phyloP scores from a whole-genome alignment of 2,329 filamentous ascomycete genomes.

The Xylariaceae sp. region DNA sequence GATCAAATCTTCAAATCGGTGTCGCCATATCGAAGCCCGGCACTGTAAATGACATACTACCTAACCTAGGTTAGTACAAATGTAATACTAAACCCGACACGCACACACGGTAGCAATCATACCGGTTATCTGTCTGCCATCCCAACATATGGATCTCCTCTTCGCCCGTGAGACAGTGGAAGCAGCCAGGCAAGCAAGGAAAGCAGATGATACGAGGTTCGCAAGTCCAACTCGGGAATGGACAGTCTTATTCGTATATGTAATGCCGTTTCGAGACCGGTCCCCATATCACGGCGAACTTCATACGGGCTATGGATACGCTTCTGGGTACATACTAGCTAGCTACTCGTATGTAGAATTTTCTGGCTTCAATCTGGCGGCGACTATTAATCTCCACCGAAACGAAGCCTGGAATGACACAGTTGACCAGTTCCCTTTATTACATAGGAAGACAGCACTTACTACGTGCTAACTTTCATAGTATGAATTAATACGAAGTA shows the following conservation, averaged over 20 bases:
- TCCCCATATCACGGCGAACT: background rate
- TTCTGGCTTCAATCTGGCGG: background rate
- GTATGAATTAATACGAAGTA: background rate
- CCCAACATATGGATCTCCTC: constrained; percentile 6
- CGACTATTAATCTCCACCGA: constrained; percentile 10
- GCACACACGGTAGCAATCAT: constrained; percentile 3
- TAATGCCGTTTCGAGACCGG: background rate
- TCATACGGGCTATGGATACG: background rate
- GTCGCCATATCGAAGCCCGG: background rate
- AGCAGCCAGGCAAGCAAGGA: too few relatives aligned
- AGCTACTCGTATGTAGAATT: too few relatives aligned
- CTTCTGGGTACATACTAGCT: too few relatives aligned
- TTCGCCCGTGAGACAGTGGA: background rate
- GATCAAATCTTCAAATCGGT: constrained; percentile 9
- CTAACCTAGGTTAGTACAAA: too few relatives aligned
- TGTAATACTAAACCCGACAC: too few relatives aligned
- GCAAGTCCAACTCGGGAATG: background rate
- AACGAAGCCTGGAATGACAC: constrained; percentile 19
- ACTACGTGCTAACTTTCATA: too few relatives aligned
- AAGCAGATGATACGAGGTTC: background rate
- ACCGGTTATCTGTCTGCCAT: constrained; percentile 6
- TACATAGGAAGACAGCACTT: too few relatives aligned
- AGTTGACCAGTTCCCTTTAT: constrained; percentile 2
- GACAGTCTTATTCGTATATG: background rate
- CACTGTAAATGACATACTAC: constrained; percentile 5